These are phyloP conservation scores for Blumeria graminis DNA, from an alignment of 2,329 filamentous ascomycete species.

Conservation along the genomic window DNA sequence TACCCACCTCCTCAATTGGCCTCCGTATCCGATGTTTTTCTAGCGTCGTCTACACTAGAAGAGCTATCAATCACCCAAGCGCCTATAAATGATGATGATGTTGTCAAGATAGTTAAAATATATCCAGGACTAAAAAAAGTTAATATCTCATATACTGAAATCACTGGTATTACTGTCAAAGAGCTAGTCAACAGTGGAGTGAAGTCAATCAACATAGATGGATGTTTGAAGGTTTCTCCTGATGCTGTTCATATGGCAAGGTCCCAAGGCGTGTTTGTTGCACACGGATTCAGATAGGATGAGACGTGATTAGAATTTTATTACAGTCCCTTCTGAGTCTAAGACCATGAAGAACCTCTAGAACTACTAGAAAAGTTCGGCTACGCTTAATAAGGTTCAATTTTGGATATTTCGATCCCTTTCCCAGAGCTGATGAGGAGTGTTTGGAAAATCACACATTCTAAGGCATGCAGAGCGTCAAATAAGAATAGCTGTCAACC, in stretches of 20 bases:
- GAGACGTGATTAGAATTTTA: too few species aligned
- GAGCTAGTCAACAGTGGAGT: slow-evolving; percentile 12
- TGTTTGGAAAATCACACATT: too few species aligned
- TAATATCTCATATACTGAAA: slow-evolving; percentile 9
- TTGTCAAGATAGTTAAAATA: slow-evolving; percentile 7
- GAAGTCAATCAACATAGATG: slow-evolving; percentile 9
- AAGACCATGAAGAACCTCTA: too few species aligned
- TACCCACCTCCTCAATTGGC: neutral
- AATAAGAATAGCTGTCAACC: too few species aligned
- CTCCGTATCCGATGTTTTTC: slow-evolving; percentile 6
- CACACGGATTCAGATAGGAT: slow-evolving; percentile 4
- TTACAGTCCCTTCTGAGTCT: too few species aligned
- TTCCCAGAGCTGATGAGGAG: too few species aligned
- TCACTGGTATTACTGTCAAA: slow-evolving; percentile 16
- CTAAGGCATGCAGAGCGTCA: too few species aligned
- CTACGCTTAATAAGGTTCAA: too few species aligned
- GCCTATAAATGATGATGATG: slow-evolving; percentile 5
- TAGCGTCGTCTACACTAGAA: slow-evolving; percentile 8
- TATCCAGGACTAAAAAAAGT: slow-evolving; percentile 12
- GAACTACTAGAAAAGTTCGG: too few species aligned
- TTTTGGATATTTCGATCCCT: too few species aligned
- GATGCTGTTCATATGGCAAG: slow-evolving; percentile 16
- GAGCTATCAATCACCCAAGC: slow-evolving; percentile 7
- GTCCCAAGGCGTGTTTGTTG: slow-evolving; percentile 10
- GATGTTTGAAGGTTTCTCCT: slow-evolving; percentile 8